phyloP scores from a whole-genome alignment of 2,329 filamentous ascomycete genomes.

The Colletotrichum spaethianum region DNA sequence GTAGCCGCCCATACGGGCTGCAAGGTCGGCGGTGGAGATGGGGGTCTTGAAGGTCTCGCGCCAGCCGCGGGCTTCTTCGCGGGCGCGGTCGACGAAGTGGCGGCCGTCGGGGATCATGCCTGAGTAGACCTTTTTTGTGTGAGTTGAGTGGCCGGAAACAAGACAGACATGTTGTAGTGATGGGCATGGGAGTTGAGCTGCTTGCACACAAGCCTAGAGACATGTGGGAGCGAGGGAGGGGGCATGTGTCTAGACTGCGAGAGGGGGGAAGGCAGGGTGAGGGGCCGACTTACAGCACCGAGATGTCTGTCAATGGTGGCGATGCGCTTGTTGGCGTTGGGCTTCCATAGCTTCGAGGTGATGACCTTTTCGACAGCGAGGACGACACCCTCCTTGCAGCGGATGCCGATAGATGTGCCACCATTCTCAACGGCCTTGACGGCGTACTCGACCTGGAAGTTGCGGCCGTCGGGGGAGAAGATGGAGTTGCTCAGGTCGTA shows the following conservation, averaged over 20 bases:
- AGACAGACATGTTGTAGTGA: background rate
- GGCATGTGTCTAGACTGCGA: conserved; percentile 6
- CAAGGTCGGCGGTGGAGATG: conserved; percentile 89
- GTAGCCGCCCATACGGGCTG: conserved; percentile 94
- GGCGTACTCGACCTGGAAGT: conserved; percentile 99
- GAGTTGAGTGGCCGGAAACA: background rate
- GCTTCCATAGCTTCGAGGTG: conserved; percentile 94
- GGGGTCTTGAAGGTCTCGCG: conserved; percentile 94
- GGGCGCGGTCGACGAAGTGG: conserved; percentile 93
- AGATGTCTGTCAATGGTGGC: conserved; percentile 94
- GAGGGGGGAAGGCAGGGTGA: background rate
- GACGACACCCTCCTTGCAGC: conserved; percentile 97
- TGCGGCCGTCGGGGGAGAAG: conserved; percentile 98
- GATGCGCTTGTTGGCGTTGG: conserved; percentile 97
- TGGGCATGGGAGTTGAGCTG: background rate
- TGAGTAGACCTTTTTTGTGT: conserved; percentile 81
- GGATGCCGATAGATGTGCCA: conserved; percentile 94
- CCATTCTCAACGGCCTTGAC: conserved; percentile 99
- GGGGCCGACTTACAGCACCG: conserved; percentile 79
- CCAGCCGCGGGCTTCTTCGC: conserved; percentile 94
- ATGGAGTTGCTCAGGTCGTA: conserved; percentile 99
- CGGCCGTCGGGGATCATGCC: conserved; percentile 95
- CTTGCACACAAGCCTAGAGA: background rate
- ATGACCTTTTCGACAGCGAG: conserved; percentile 97
- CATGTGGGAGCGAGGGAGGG: background rate